These are phyloP conservation scores for Phytophthora palmivora DNA, from an alignment of 352 stramenopile species.

Conservation along the genomic window DNA sequence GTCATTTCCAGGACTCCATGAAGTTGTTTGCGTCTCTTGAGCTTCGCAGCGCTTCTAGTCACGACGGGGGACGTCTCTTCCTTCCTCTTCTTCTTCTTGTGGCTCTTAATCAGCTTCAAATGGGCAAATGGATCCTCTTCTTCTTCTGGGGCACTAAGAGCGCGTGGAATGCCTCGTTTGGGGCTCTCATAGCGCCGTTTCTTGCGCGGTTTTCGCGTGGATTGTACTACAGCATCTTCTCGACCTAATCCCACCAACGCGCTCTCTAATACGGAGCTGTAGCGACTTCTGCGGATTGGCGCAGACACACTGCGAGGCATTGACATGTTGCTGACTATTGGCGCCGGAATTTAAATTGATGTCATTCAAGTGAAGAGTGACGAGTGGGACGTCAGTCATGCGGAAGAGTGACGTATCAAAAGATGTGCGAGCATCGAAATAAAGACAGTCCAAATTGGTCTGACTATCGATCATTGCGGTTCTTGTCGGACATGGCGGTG, in stretches of 20 bases:
- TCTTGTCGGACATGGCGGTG: constrained; percentile 20
- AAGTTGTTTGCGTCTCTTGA: constrained; percentile 2
- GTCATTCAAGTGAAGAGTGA: too few relatives aligned
- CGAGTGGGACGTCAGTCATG: too few relatives aligned
- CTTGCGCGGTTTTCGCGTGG: constrained; percentile 33
- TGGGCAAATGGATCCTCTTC: constrained; percentile 36
- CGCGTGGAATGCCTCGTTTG: constrained; percentile 3
- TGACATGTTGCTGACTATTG: not conserved
- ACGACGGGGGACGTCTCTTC: constrained; percentile 12
- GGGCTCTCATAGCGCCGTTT: constrained; percentile 23
- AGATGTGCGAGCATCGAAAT: not conserved
- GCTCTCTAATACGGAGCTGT: constrained; percentile 44
- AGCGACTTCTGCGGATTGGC: constrained; percentile 26
- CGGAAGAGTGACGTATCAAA: too few relatives aligned
- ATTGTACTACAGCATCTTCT: constrained; percentile 37
- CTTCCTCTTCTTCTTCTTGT: constrained; percentile 18
- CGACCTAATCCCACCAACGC: constrained; percentile 36
- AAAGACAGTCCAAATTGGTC: constrained; percentile 17
- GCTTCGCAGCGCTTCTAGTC: constrained; percentile 22
- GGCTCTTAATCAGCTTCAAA: constrained; percentile 21
- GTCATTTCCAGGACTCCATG: constrained; percentile 31
- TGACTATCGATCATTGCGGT: constrained; percentile 12
- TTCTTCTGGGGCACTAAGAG: constrained; percentile 16
- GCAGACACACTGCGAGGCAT: constrained; percentile 24
- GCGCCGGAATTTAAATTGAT: constrained; percentile 8